A percentile compares a stretch with the other conserved stretches of the same genome.
Conservation (phyloP, 2,329 filamentous ascomycete genomes). For the Pseudocercospora vitis region DNA sequence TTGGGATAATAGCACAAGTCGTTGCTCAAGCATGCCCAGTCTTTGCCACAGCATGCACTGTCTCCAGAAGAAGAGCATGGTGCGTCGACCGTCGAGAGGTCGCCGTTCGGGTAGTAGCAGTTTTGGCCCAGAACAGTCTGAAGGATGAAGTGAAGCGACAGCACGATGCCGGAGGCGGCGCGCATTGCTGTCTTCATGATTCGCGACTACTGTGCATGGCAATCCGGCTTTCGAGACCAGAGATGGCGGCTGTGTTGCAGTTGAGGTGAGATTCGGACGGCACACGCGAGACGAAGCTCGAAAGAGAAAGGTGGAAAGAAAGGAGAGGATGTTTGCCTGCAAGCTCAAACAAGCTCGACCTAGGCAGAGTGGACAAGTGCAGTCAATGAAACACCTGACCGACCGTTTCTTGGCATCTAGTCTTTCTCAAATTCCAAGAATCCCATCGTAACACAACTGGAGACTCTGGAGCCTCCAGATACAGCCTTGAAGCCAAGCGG, state of each 20-base stretch:
- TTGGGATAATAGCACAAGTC: conserved; percentile 36
- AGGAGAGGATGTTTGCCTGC: neutral
- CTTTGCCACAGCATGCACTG: conserved; percentile 37
- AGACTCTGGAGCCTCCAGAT: too few relatives aligned
- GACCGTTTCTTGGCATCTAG: conserved; percentile 7
- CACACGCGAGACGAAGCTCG: neutral
- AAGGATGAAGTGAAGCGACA: conserved; percentile 16
- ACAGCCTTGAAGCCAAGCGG: too few relatives aligned
- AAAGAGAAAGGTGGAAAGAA: neutral
- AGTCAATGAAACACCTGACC: conserved; percentile 2
- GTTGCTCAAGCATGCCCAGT: conserved; percentile 38
- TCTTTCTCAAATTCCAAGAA: conserved; percentile 9
- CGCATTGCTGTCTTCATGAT: conserved; percentile 5
- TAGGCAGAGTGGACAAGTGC: conserved; percentile 9
- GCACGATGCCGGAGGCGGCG: conserved; percentile 7
- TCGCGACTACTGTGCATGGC: conserved; percentile 10
- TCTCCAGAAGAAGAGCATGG: conserved; percentile 30
- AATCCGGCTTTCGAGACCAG: neutral
- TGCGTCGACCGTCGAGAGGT: conserved; percentile 27
- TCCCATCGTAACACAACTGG: conserved; percentile 7
- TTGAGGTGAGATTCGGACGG: too few relatives aligned
- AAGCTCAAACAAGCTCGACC: conserved; percentile 4
- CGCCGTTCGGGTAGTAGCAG: conserved; percentile 42
- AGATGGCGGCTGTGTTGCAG: neutral
- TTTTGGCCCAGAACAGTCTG: conserved; percentile 25